These are phyloP conservation scores for Ceratocystis destructans DNA, from an alignment of 2,329 filamentous ascomycete species.

Conservation along the genomic window DNA sequence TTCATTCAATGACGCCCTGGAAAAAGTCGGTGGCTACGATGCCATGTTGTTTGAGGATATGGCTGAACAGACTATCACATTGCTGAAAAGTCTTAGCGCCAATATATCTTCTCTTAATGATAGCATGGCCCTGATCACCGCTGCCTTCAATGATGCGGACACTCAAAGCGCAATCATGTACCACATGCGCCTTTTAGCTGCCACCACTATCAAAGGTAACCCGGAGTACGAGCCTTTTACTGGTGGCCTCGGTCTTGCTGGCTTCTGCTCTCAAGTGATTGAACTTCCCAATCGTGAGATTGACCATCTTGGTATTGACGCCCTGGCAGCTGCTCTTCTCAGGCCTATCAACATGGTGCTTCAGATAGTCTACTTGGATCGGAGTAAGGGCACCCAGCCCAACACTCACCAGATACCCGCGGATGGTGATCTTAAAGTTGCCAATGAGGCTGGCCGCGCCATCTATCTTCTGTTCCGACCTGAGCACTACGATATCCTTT, in stretches of 20 bases:
- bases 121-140: conserved; percentile 34
- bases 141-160: conserved; percentile 59
- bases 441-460: conserved; percentile 34
- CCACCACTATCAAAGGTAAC: conserved; percentile 70
- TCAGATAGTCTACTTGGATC: conserved; percentile 83
- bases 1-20: conserved; percentile 56
- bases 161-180: conserved; percentile 68
- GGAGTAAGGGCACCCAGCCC: conserved; percentile 62
- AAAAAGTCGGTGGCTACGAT: conserved; percentile 56
- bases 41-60: conserved; percentile 69
- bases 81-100: conserved; percentile 50
- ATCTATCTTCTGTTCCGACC: conserved; percentile 52
- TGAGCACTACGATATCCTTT: conserved; percentile 90
- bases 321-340: conserved; percentile 65
- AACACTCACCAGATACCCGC: conserved; percentile 55
- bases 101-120: conserved; percentile 30
- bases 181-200: conserved; percentile 68
- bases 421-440: conserved; percentile 35
- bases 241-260: conserved; percentile 43
- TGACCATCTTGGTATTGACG: conserved; percentile 72
- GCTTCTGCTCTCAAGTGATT: conserved; percentile 57
- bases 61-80: conserved; percentile 55
- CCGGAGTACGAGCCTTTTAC: conserved; percentile 61
- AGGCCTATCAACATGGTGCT: conserved; percentile 65
- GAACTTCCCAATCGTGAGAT: conserved; percentile 71